A percentile compares a stretch with the other conserved stretches of the same genome.
Conservation (phyloP, 2,329 filamentous ascomycete genomes). For the Penicillium glabrum region DNA sequence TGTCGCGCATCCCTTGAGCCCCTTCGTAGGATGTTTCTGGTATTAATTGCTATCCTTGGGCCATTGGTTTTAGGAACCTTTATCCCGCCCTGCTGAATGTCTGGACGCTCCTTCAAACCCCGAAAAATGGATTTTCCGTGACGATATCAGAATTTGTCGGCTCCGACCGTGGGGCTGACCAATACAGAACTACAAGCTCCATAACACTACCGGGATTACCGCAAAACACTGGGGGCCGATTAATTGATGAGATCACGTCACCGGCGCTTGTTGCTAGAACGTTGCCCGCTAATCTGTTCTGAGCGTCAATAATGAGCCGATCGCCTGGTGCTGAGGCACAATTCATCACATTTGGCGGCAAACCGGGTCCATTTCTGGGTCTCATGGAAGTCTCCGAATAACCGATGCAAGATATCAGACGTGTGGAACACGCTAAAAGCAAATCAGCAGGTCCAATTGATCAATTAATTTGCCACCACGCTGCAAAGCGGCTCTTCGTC, state of each 20-base stretch:
- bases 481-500: slow-evolving; percentile 12
- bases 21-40: slow-evolving; percentile 2
- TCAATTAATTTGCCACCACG: slow-evolving; percentile 11
- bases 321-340: background rate
- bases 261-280: background rate
- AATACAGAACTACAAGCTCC: background rate
- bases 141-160: background rate
- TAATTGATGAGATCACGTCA: background rate
- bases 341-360: background rate
- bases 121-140: background rate
- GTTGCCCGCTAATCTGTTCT: background rate
- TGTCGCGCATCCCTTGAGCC: slow-evolving; percentile 27
- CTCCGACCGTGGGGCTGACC: background rate
- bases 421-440: background rate
- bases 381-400: background rate
- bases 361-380: background rate
- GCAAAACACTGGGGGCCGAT: background rate
- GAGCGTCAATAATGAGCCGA: background rate
- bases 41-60: slow-evolving; percentile 3
- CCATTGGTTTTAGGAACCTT: background rate
- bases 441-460: background rate
- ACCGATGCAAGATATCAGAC: slow-evolving; percentile 1
- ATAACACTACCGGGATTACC: too few relatives aligned
- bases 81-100: background rate
- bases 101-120: background rate